Percentiles rank a stretch among this genome's conserved stretches.
Conservation (phyloP, 371 early-diverging fungal genomes). For the Zychaea mexicana region DNA sequence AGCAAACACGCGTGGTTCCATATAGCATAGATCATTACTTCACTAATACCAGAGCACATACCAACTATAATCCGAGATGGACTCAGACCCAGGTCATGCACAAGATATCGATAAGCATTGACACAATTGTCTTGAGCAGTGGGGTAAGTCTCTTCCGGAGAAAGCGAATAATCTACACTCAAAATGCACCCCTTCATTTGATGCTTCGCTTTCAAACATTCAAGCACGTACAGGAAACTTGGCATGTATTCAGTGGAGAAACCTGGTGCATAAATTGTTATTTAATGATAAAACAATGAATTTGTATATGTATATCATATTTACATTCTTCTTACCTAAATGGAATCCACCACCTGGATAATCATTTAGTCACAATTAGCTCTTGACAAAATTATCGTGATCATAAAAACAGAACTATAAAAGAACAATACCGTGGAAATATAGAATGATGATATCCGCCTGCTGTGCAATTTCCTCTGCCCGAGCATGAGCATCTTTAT, state of each 20-base stretch:
- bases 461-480: slow-evolving; percentile 7
- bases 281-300: neutral
- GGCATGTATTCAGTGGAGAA: slow-evolving; percentile 19
- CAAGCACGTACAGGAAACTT: slow-evolving; percentile 13
- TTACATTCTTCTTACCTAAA: slow-evolving; percentile 5
- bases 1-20: too few species aligned
- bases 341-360: slow-evolving; percentile 27
- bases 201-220: slow-evolving; percentile 10
- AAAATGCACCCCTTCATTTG: slow-evolving; percentile 12
- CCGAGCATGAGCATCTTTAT: neutral
- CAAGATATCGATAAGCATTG: slow-evolving; percentile 31
- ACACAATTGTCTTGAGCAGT: slow-evolving; percentile 28
- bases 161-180: slow-evolving; percentile 24
- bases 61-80: slow-evolving; percentile 32
- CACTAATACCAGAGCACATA: slow-evolving; percentile 7
- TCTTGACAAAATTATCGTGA: neutral
- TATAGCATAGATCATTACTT: too few species aligned
- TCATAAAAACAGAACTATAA: neutral
- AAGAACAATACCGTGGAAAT: slow-evolving; percentile 22
- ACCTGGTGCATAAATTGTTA: slow-evolving; percentile 2
- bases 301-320: neutral
- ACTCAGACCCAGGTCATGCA: slow-evolving; percentile 24
- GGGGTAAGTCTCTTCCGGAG: slow-evolving; percentile 32
- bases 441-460: slow-evolving; percentile 21
- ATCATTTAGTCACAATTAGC: neutral